Evolutionary conservation across 352 stramenopile species (phyloP), one percentile per base, ranked within the genome.

Genomic region (Pythium guiyangense): DNA sequence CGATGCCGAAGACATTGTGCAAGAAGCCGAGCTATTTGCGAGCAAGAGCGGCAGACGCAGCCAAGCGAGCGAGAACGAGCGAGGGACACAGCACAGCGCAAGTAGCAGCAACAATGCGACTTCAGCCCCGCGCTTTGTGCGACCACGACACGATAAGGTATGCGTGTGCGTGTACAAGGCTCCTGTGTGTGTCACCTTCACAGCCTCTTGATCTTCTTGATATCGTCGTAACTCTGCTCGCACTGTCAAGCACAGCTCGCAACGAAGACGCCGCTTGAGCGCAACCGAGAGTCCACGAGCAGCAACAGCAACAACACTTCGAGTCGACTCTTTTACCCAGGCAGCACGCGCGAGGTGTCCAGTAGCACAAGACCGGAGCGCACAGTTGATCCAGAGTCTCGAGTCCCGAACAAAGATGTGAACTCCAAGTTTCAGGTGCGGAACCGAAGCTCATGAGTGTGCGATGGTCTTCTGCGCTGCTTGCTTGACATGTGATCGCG

Each of bases 381-480:
- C n/a, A 8, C 25, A 55, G 39, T 5, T 11, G 17, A 37, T 37
- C 31, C 26, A 58, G 1, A 4, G 26, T 14, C 35, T n/a, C 34
- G 8, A 12, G 4, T 26, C 11, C 34, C 18, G 8, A 40, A 5
- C 4, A 51, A 43, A 15, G 70, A 77, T 34, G 72, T 84, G 37
- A 74, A 79, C 52, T 58, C 53, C 48, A 84, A 84, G 46, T 84
- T 78, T 34, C 64, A 77, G 69, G 74, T 79, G 46, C 4, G 42
- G 6, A 5, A 27, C 11, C 15, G 39, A 18, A 9, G 15, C 47
- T 18, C 14, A 48, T 44, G 22, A 27, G 31, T 10, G 9, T 22
- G 14, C 25, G 22, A 22, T 22, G 8, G 2, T 14, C 8, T 8
- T 26, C 3, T 17, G 14, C 47, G n/a, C 10, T 49, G 15, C 35